Evolutionary conservation across 2,329 filamentous ascomycete genomes (phyloP).

Genomic region (Clarireedia homoeocarpa): DNA sequence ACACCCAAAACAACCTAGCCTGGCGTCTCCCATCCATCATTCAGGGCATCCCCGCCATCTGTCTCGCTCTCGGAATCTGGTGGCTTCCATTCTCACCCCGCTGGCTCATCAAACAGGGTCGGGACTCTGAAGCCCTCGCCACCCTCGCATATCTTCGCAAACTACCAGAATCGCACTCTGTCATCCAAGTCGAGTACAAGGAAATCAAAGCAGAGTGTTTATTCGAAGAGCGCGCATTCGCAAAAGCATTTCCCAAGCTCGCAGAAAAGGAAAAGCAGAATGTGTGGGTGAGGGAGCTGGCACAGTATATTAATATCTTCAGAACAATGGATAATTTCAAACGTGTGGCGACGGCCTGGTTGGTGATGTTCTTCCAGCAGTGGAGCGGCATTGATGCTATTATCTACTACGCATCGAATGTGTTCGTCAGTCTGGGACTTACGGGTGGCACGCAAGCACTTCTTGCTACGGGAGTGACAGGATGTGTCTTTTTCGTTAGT

Average conservation of each 20-base stretch:
- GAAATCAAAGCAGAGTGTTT: slow-evolving; percentile 40
- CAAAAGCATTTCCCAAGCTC: slow-evolving; percentile 24
- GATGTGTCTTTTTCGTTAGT: background rate
- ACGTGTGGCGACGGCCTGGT: slow-evolving; percentile 28
- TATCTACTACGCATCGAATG: slow-evolving; percentile 43
- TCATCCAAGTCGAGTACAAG: slow-evolving; percentile 38
- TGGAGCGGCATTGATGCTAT: slow-evolving; percentile 39
- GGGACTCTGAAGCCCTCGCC: slow-evolving; percentile 41
- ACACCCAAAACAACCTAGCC: slow-evolving; percentile 35
- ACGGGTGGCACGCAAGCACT: slow-evolving; percentile 41
- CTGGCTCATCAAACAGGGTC: slow-evolving; percentile 37
- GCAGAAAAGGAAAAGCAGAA: too few species aligned
- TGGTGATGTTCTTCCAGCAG: slow-evolving; percentile 43
- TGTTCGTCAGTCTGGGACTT: slow-evolving; percentile 44
- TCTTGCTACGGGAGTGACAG: slow-evolving; percentile 32
- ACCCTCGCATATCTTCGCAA: slow-evolving; percentile 33
- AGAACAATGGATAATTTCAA: slow-evolving; percentile 39
- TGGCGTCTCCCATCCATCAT: slow-evolving; percentile 40
- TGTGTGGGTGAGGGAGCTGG: slow-evolving; percentile 27
- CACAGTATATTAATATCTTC: slow-evolving; percentile 42
- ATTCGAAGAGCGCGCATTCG: slow-evolving; percentile 37
- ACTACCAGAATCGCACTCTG: slow-evolving; percentile 27
- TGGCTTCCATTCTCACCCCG: slow-evolving; percentile 38
- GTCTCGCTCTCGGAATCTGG: slow-evolving; percentile 37
- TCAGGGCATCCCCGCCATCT: slow-evolving; percentile 39